Conservation (phyloP, 495 filamentous ascomycete species). For the Xylaria flabelliformis region DNA sequence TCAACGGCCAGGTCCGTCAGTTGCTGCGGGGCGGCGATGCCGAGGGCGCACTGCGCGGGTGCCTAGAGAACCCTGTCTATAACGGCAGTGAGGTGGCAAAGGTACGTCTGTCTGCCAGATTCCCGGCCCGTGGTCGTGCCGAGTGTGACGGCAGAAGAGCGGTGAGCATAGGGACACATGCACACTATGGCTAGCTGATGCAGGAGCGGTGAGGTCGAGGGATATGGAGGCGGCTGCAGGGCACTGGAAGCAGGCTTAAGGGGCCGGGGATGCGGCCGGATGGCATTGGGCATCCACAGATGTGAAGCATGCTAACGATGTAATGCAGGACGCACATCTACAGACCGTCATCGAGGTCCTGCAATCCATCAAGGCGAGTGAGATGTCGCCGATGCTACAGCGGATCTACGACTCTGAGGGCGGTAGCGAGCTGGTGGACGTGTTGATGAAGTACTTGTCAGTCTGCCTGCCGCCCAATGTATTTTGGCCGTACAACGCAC, state of each 20-base stretch:
- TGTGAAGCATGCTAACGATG: slow-evolving; percentile 27
- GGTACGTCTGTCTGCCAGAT: slow-evolving; percentile 47
- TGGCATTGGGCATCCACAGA: slow-evolving; percentile 7
- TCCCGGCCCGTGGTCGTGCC: slow-evolving; percentile 11
- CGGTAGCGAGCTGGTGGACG: slow-evolving; percentile 74
- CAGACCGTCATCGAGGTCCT: slow-evolving; percentile 84
- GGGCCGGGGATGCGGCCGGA: slow-evolving; percentile 10
- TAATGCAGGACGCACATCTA: slow-evolving; percentile 72
- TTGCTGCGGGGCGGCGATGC: slow-evolving; percentile 82
- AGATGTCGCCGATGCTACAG: slow-evolving; percentile 85
- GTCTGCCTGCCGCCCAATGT: slow-evolving; percentile 24
- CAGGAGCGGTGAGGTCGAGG: slow-evolving; percentile 22
- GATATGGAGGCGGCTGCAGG: background rate
- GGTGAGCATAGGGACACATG: slow-evolving; percentile 21
- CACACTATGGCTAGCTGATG: background rate
- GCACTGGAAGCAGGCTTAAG: slow-evolving; percentile 11
- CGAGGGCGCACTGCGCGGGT: slow-evolving; percentile 80
- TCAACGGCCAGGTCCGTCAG: slow-evolving; percentile 81
- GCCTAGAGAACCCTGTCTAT: slow-evolving; percentile 71
- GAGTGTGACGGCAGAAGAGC: slow-evolving; percentile 25
- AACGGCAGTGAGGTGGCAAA: slow-evolving; percentile 73
- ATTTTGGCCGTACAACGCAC: background rate
- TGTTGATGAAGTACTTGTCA: slow-evolving; percentile 80
- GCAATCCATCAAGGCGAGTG: slow-evolving; percentile 86
- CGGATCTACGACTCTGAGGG: slow-evolving; percentile 73